phyloP scores from a whole-genome alignment of 202 grass and related monocot genomes.

The Panicum hallii region DNA sequence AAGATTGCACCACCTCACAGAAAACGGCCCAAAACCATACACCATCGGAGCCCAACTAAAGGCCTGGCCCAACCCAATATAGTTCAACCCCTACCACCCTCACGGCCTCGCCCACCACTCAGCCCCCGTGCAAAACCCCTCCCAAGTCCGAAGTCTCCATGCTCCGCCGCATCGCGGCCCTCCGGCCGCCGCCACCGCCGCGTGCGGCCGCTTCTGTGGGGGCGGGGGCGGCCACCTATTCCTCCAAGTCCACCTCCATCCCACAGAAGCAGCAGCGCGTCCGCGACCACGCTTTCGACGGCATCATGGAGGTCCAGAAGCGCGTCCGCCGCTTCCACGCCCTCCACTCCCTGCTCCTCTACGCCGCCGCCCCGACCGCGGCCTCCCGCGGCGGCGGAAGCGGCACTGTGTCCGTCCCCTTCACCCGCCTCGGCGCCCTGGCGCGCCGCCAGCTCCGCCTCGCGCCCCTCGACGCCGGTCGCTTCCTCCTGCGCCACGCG shows the following conservation, averaged over 20 bases:
- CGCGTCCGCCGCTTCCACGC: slow-evolving; percentile 67
- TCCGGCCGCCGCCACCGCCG: slow-evolving; percentile 29
- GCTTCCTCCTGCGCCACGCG: slow-evolving; percentile 83
- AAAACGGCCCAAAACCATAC: background rate
- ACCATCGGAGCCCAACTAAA: background rate
- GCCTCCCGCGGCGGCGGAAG: slow-evolving; percentile 27
- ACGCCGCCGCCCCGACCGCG: slow-evolving; percentile 45
- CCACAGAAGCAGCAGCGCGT: slow-evolving; percentile 76
- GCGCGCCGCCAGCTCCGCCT: slow-evolving; percentile 74
- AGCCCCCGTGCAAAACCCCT: slow-evolving; percentile 19
- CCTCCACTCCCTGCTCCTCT: slow-evolving; percentile 67
- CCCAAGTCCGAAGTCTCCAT: background rate
- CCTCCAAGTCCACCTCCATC: slow-evolving; percentile 72
- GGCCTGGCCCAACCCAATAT: background rate
- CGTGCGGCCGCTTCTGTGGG: background rate
- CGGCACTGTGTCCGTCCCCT: slow-evolving; percentile 54
- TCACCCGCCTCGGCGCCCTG: slow-evolving; percentile 66
- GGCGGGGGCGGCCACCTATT: slow-evolving; percentile 8
- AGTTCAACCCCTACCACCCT: background rate
- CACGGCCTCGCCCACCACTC: background rate
- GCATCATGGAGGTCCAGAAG: slow-evolving; percentile 84
- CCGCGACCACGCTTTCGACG: slow-evolving; percentile 72
- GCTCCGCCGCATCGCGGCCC: slow-evolving; percentile 48
- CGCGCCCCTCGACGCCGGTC: slow-evolving; percentile 54
- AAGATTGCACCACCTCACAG: too few relatives aligned